Conservation (phyloP, 768 basidiomycete genomes). For the Dioszegia hungarica region DNA sequence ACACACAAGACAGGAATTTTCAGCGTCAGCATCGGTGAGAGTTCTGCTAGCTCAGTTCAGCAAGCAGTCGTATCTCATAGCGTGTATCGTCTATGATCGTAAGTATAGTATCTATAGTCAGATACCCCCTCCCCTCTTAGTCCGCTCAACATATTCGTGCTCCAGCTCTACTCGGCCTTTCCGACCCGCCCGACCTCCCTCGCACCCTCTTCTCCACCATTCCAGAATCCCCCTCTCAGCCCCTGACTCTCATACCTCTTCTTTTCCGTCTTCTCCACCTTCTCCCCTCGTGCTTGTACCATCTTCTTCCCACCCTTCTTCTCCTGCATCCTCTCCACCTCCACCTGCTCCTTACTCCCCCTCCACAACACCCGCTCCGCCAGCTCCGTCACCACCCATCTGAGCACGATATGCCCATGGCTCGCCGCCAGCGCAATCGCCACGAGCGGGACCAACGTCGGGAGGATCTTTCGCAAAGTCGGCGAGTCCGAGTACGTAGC, state of each 20-base stretch:
- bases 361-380: slow-evolving; percentile 74
- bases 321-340: slow-evolving; percentile 56
- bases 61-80: too few species aligned
- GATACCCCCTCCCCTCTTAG: too few species aligned
- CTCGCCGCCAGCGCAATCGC: slow-evolving; percentile 75
- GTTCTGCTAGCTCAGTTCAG: too few species aligned
- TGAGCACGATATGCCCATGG: slow-evolving; percentile 73
- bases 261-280: slow-evolving; percentile 14
- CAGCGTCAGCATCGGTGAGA: too few species aligned
- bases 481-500: slow-evolving; percentile 25
- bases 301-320: not conserved
- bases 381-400: slow-evolving; percentile 61
- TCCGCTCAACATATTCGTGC: too few species aligned
- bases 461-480: slow-evolving; percentile 21
- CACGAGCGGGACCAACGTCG: slow-evolving; percentile 58
- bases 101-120: too few species aligned
- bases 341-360: slow-evolving; percentile 63
- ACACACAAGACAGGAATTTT: too few species aligned
- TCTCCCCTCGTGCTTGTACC: too few species aligned
- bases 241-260: slow-evolving; percentile 5
- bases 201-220: slow-evolving; percentile 46
- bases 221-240: slow-evolving; percentile 39
- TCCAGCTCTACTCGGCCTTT: slow-evolving; percentile 38
- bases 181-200: slow-evolving; percentile 37
- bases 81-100: too few species aligned